A percentile compares a stretch with the other conserved stretches of the same genome.
These are phyloP conservation scores for Mycena maculata DNA, from an alignment of 768 basidiomycete species.

Conservation along the genomic window DNA sequence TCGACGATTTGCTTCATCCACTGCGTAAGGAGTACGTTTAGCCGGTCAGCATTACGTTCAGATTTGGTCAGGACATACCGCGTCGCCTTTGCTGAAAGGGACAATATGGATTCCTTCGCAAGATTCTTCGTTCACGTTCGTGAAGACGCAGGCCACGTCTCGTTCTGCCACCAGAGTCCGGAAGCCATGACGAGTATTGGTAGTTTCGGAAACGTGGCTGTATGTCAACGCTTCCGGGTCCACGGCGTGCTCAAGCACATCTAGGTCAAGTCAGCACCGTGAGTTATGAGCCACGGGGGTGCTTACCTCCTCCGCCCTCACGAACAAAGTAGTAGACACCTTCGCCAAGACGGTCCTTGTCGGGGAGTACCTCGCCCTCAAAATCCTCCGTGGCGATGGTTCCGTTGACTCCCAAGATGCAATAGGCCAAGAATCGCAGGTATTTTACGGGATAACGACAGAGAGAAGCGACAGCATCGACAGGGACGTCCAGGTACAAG, in stretches of 20 bases:
- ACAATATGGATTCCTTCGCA: conserved; percentile 10
- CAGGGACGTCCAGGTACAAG: background rate
- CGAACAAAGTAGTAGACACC: conserved; percentile 5
- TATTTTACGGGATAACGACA: conserved; percentile 1
- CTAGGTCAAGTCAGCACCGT: conserved; percentile 2
- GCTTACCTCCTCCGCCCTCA: background rate
- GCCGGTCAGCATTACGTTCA: background rate
- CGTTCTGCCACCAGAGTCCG: background rate
- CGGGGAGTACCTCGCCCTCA: background rate
- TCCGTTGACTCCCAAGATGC: conserved; percentile 4
- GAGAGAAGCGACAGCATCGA: background rate
- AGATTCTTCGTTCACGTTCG: background rate
- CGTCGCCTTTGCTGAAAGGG: conserved; percentile 14
- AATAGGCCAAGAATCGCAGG: conserved; percentile 8
- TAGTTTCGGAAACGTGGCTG: background rate
- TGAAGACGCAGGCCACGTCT: conserved; percentile 13
- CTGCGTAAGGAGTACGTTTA: background rate
- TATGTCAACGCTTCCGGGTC: conserved; percentile 10
- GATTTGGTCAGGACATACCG: background rate
- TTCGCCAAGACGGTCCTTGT: background rate
- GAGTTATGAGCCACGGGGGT: background rate
- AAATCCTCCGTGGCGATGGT: background rate
- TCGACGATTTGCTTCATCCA: background rate
- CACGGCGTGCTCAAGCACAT: conserved; percentile 12
- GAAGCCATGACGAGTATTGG: conserved; percentile 1